Percentiles rank a stretch among this genome's conserved stretches.
Conservation (phyloP, 1,284 basidiomycete species). For the Ustilago cynodontis region DNA sequence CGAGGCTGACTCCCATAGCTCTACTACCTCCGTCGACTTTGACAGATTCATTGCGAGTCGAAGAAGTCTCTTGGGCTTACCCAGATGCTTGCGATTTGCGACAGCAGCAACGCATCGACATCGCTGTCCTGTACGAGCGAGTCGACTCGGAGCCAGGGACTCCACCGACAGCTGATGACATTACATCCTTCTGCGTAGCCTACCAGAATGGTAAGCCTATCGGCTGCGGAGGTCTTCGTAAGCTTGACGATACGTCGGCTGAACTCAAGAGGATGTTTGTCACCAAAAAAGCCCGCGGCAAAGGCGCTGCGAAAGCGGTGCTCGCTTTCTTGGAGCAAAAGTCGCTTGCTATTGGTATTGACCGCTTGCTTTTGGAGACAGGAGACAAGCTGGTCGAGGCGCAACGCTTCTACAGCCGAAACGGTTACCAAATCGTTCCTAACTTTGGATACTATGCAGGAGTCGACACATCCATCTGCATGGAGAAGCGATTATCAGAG, state of each 20-base stretch:
- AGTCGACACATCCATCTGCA: slow-evolving; percentile 36
- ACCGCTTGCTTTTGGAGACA: slow-evolving; percentile 32
- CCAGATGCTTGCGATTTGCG: slow-evolving; percentile 31
- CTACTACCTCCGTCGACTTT: neutral
- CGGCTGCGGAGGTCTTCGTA: slow-evolving; percentile 37
- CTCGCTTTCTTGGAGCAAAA: slow-evolving; percentile 32
- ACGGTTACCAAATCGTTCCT: slow-evolving; percentile 25
- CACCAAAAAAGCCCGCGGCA: slow-evolving; percentile 26
- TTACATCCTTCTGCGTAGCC: slow-evolving; percentile 36
- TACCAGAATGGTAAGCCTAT: slow-evolving; percentile 24
- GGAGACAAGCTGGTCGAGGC: slow-evolving; percentile 36
- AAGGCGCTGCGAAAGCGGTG: slow-evolving; percentile 32
- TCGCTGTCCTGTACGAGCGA: slow-evolving; percentile 23
- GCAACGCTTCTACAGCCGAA: slow-evolving; percentile 40
- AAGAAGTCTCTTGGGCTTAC: slow-evolving; percentile 27
- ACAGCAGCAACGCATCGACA: slow-evolving; percentile 34
- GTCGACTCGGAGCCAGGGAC: slow-evolving; percentile 36
- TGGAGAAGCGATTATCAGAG: slow-evolving; percentile 26
- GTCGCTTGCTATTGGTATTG: slow-evolving; percentile 17
- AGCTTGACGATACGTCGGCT: slow-evolving; percentile 23
- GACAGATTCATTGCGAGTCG: slow-evolving; percentile 12
- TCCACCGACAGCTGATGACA: slow-evolving; percentile 26
- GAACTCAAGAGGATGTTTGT: slow-evolving; percentile 48
- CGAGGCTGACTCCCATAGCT: neutral
- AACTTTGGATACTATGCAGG: slow-evolving; percentile 46